Percentiles rank a stretch among this genome's conserved stretches.
phyloP scores from a whole-genome alignment of 2,329 filamentous ascomycete genomes.

The Aureobasidium sp. region DNA sequence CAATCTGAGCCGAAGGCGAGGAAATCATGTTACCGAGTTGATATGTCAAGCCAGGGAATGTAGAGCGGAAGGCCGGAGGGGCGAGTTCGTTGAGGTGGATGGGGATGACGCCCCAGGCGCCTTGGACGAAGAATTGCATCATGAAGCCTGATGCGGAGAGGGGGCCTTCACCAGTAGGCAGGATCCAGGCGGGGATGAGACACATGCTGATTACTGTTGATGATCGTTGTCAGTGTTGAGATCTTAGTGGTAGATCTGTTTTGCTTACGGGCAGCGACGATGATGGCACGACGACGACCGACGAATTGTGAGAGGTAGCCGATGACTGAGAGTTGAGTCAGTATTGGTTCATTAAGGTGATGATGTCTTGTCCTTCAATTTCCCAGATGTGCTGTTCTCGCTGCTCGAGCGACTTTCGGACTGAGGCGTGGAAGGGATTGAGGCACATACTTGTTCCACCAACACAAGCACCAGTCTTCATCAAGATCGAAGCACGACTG shows the following conservation, averaged over 20 bases:
- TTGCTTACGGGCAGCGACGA: constrained; percentile 51
- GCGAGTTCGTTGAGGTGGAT: constrained; percentile 70
- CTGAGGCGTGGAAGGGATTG: too few species aligned
- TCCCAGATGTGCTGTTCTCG: too few species aligned
- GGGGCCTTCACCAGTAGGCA: constrained; percentile 52
- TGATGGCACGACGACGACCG: constrained; percentile 64
- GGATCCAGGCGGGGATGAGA: constrained; percentile 64
- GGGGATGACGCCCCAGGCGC: constrained; percentile 56
- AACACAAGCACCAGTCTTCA: constrained; percentile 67
- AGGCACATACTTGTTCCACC: not conserved
- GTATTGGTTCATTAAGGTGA: not conserved
- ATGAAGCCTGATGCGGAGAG: constrained; percentile 62
- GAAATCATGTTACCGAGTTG: constrained; percentile 62
- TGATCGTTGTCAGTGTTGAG: not conserved
- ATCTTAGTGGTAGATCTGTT: constrained; percentile 20
- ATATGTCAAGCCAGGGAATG: constrained; percentile 64
- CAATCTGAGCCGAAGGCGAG: constrained; percentile 62
- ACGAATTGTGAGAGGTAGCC: constrained; percentile 71
- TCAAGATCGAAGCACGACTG: constrained; percentile 69
- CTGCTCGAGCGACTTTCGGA: not conserved
- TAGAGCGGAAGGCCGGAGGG: constrained; percentile 62
- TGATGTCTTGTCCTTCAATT: too few species aligned
- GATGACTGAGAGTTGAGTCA: constrained; percentile 50
- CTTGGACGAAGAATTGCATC: constrained; percentile 62
- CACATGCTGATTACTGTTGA: not conserved